Evolutionary conservation across 2,329 filamentous ascomycete genomes (phyloP).

Genomic region (Penicillium sp.): DNA sequence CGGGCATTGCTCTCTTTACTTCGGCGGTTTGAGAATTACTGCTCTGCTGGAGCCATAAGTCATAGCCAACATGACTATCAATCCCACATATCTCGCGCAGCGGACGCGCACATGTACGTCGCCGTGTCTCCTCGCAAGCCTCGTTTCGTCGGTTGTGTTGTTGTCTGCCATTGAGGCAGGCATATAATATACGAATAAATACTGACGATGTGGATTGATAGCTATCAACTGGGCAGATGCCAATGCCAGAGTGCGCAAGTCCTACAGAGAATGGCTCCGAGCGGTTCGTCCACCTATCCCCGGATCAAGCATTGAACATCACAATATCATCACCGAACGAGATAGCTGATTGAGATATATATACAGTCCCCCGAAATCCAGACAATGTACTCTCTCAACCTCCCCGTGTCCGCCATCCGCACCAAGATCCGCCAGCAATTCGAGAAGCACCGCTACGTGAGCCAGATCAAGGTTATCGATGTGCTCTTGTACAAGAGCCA

Average conservation of each 20-base stretch:
- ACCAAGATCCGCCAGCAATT: conserved; percentile 96
- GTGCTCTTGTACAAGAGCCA: conserved; percentile 87
- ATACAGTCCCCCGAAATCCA: conserved; percentile 89
- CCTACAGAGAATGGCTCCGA: conserved; percentile 94
- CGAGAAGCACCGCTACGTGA: conserved; percentile 89
- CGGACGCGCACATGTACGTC: conserved; percentile 71
- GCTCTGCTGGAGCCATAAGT: background rate
- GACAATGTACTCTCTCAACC: conserved; percentile 89
- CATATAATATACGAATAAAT: conserved; percentile 18
- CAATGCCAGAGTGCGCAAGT: conserved; percentile 76
- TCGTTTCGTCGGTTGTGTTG: conserved; percentile 1
- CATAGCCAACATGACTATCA: conserved; percentile 66
- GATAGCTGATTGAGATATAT: background rate
- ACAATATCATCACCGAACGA: background rate
- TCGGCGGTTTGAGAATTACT: background rate
- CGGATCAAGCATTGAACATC: background rate
- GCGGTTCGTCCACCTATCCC: conserved; percentile 62
- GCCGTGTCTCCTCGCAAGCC: background rate
- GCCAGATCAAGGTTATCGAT: conserved; percentile 82
- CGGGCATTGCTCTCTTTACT: background rate
- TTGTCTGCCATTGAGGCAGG: background rate
- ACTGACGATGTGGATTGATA: conserved; percentile 38
- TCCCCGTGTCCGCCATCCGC: conserved; percentile 81
- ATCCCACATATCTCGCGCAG: conserved; percentile 86
- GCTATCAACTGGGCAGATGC: conserved; percentile 88